phyloP scores from a whole-genome alignment of 2,329 filamentous ascomycete species.

The Fusarium domesticum region DNA sequence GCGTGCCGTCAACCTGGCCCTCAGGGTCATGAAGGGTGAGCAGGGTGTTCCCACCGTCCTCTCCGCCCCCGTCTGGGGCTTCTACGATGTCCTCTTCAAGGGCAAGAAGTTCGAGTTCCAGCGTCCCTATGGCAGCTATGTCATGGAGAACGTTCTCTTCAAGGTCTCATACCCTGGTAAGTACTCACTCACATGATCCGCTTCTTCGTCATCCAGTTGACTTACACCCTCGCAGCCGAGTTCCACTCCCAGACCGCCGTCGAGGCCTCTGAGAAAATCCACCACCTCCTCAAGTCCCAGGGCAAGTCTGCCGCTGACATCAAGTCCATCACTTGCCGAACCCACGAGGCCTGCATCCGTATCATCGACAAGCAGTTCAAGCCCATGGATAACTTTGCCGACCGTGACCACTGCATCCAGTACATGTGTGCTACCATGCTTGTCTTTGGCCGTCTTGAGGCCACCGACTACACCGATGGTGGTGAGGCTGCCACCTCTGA shows the following conservation, averaged over 20 bases:
- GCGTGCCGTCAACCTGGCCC: slow-evolving; percentile 83
- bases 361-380: slow-evolving; percentile 99
- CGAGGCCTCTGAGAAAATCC: slow-evolving; percentile 86
- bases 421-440: slow-evolving; percentile 99
- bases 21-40: slow-evolving; percentile 92
- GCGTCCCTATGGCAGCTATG: slow-evolving; percentile 93
- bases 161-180: slow-evolving; percentile 97
- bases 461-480: slow-evolving; percentile 89
- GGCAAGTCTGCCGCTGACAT: slow-evolving; percentile 94
- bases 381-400: slow-evolving; percentile 99
- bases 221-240: too few species aligned
- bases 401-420: slow-evolving; percentile 99
- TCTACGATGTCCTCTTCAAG: slow-evolving; percentile 98
- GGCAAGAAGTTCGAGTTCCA: slow-evolving; percentile 96
- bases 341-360: slow-evolving; percentile 95
- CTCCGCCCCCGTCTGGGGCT: slow-evolving; percentile 91
- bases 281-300: slow-evolving; percentile 74
- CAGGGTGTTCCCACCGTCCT: slow-evolving; percentile 88
- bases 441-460: slow-evolving; percentile 87
- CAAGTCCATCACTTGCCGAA: slow-evolving; percentile 88
- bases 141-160: slow-evolving; percentile 99
- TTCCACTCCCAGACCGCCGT: slow-evolving; percentile 99
- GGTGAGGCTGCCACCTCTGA: slow-evolving; percentile 86
- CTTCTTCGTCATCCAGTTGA: too few species aligned
- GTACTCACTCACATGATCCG: slow-evolving; percentile 23